phyloP scores from a whole-genome alignment of 176 grass and related monocot species.

The Alopecurus myosuroides region DNA sequence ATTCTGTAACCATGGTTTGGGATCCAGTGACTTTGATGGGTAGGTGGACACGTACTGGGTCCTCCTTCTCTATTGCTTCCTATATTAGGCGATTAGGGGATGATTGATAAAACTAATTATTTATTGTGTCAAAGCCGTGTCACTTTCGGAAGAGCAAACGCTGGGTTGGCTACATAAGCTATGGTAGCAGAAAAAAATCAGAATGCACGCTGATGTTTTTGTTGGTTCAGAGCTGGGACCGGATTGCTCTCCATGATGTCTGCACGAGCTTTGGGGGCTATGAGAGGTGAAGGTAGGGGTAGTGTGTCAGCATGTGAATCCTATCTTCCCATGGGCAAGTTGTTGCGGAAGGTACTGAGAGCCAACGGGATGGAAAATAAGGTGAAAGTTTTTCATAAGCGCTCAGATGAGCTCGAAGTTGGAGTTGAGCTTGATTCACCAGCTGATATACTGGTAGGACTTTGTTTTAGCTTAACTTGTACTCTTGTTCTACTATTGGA shows the following conservation, averaged over 20 bases:
- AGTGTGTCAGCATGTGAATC: constrained; percentile 72
- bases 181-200: constrained; percentile 2
- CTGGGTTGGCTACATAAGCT: background rate
- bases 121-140: background rate
- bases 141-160: background rate
- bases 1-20: too few species aligned
- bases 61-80: background rate
- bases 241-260: constrained; percentile 94
- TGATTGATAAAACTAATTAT: background rate
- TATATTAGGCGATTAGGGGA: background rate
- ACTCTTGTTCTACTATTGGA: background rate
- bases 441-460: constrained; percentile 62
- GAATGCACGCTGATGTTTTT: constrained; percentile 18
- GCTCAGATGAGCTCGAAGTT: constrained; percentile 73
- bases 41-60: background rate
- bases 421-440: constrained; percentile 59
- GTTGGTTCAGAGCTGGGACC: constrained; percentile 73
- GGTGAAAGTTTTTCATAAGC: constrained; percentile 66
- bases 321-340: constrained; percentile 90
- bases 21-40: background rate
- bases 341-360: constrained; percentile 64
- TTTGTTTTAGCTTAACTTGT: background rate
- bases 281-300: constrained; percentile 36
- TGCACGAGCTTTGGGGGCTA: constrained; percentile 44
- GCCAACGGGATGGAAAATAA: constrained; percentile 70